phyloP scores from a whole-genome alignment of 2,329 filamentous ascomycete species.

The Trichocomaceae sp. region DNA sequence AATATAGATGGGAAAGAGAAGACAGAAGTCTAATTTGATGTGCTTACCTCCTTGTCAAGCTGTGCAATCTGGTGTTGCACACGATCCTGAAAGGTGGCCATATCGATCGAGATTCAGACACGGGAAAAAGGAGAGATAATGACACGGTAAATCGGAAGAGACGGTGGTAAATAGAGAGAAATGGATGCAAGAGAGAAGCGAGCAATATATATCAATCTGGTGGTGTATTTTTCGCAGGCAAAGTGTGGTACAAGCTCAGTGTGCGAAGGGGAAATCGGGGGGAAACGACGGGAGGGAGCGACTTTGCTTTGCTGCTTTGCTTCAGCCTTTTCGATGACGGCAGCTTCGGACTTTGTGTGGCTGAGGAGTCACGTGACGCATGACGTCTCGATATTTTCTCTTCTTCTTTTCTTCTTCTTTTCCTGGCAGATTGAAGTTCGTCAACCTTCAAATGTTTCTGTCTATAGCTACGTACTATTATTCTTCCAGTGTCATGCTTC shows the following conservation, averaged over 20 bases:
- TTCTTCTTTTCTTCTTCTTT: too few species aligned
- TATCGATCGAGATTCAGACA: slow-evolving; percentile 16
- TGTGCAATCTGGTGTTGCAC: slow-evolving; percentile 59
- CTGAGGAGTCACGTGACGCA: slow-evolving; percentile 8
- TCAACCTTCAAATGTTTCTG: too few species aligned
- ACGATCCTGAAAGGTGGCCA: slow-evolving; percentile 53
- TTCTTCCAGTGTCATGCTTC: neutral
- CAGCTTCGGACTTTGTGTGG: neutral
- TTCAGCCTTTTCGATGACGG: neutral
- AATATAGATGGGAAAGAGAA: neutral
- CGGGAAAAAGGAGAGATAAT: neutral
- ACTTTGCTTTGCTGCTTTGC: too few species aligned
- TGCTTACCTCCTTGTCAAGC: slow-evolving; percentile 59
- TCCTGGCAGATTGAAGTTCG: too few species aligned
- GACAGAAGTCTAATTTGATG: neutral
- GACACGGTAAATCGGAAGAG: neutral
- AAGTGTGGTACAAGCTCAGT: neutral
- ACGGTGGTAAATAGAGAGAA: neutral
- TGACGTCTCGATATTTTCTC: neutral
- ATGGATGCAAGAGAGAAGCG: neutral
- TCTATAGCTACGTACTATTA: neutral
- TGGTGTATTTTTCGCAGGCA: neutral
- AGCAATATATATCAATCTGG: neutral
- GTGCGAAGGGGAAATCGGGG: neutral
- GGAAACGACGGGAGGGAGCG: neutral